Conservation (phyloP, 2,329 filamentous ascomycete genomes). For the Exophiala bonariae region DNA sequence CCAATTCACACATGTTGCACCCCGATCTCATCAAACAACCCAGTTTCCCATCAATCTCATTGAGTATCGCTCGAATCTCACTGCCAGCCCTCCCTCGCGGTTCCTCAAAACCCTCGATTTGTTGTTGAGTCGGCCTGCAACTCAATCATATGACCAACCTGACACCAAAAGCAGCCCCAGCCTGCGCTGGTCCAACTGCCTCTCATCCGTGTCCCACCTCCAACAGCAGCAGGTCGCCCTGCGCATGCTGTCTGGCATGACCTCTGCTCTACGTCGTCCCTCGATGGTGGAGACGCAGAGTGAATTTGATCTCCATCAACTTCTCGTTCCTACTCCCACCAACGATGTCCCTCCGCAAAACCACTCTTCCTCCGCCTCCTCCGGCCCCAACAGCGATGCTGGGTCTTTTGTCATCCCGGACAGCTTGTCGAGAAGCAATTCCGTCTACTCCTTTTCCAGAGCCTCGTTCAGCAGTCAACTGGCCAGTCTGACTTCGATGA, state of each 20-base stretch:
- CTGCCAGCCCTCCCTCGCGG: too few species aligned
- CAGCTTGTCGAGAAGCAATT: constrained; percentile 66
- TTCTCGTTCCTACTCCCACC: constrained; percentile 26
- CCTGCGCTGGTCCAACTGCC: not conserved
- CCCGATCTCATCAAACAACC: too few species aligned
- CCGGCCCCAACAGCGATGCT: constrained; percentile 28
- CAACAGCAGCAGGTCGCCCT: constrained; percentile 3
- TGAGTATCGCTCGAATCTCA: too few species aligned
- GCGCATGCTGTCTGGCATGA: constrained; percentile 20
- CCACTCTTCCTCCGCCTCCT: constrained; percentile 24
- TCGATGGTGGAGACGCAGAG: constrained; percentile 29
- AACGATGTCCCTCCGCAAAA: constrained; percentile 20
- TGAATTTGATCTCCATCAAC: constrained; percentile 29
- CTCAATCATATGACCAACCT: constrained; percentile 4
- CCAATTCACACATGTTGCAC: too few species aligned
- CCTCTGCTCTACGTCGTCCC: constrained; percentile 23
- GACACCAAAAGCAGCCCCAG: constrained; percentile 1
- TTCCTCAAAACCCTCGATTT: too few species aligned
- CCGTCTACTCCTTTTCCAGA: constrained; percentile 89
- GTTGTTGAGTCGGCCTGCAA: too few species aligned
- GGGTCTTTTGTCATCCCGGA: constrained; percentile 47
- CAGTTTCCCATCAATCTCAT: too few species aligned
- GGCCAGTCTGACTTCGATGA: constrained; percentile 85
- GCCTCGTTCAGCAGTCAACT: constrained; percentile 92
- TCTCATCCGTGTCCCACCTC: not conserved